These are phyloP conservation scores for Prunus fruticosa DNA, from an alignment of 306 rosid species.

Conservation along the genomic window DNA sequence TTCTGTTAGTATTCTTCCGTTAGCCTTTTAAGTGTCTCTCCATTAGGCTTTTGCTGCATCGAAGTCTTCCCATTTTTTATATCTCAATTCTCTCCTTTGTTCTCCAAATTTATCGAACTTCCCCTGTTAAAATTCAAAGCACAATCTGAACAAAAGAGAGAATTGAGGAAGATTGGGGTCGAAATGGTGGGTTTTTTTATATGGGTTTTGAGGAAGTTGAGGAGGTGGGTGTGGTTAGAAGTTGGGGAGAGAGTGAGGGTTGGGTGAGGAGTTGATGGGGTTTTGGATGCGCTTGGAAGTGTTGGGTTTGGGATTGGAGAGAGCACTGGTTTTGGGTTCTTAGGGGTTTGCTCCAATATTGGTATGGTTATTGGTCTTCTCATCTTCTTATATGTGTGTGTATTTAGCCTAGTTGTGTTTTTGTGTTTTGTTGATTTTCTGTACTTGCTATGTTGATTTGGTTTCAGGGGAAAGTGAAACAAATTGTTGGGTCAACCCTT, in stretches of 20 bases:
- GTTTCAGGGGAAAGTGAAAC: slow-evolving; percentile 82
- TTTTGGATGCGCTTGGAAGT: slow-evolving; percentile 43
- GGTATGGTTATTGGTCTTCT: too few species aligned
- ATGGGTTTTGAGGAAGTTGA: slow-evolving; percentile 53
- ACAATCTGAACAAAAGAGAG: too few species aligned
- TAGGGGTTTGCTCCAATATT: not conserved
- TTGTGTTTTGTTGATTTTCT: not conserved
- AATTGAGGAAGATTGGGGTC: too few species aligned
- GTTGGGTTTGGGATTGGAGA: slow-evolving; percentile 56
- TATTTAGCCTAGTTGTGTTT: not conserved
- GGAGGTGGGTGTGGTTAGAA: slow-evolving; percentile 50
- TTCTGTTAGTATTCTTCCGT: too few species aligned
- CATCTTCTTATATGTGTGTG: not conserved
- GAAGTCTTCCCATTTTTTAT: too few species aligned
- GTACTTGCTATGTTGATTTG: not conserved
- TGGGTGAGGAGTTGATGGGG: slow-evolving; percentile 11
- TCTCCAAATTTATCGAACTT: too few species aligned
- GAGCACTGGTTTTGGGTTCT: slow-evolving; percentile 16
- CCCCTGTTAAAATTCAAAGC: too few species aligned
- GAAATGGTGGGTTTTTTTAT: slow-evolving; percentile 41
- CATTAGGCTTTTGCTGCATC: too few species aligned
- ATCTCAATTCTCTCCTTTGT: too few species aligned
- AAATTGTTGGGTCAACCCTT: slow-evolving; percentile 91
- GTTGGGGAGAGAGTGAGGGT: slow-evolving; percentile 33
- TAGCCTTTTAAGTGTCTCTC: too few species aligned